These are phyloP conservation scores for Zizania latifolia DNA, from an alignment of 176 grass and related monocot species.

Conservation along the genomic window DNA sequence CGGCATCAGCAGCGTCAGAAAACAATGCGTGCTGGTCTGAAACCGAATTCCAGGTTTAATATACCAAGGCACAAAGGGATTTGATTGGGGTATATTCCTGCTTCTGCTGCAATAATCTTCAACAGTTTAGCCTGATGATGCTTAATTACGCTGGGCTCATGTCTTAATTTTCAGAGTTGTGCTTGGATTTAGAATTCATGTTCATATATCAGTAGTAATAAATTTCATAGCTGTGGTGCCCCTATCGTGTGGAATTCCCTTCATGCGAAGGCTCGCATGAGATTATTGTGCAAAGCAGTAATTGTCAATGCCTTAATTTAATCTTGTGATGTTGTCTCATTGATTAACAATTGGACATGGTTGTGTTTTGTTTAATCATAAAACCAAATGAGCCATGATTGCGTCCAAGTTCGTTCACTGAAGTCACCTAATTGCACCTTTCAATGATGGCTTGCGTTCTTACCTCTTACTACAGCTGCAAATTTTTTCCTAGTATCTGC, in stretches of 20 bases:
- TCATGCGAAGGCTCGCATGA: conserved; percentile 20
- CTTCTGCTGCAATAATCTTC: conserved; percentile 12
- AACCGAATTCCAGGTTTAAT: conserved; percentile 26
- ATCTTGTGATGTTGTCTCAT: conserved; percentile 8
- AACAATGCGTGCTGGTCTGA: conserved; percentile 16
- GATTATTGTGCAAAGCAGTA: conserved; percentile 15
- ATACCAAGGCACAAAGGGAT: conserved; percentile 11
- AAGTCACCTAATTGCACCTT: not conserved
- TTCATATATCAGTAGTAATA: not conserved
- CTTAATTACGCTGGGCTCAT: conserved; percentile 1
- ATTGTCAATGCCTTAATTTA: conserved; percentile 34
- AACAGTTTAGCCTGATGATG: conserved; percentile 25
- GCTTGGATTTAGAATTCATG: conserved; percentile 16
- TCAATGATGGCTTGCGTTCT: not conserved
- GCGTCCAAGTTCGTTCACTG: conserved; percentile 8
- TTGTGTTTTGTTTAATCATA: conserved; percentile 20
- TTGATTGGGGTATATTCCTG: conserved; percentile 42
- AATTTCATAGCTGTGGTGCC: conserved; percentile 4
- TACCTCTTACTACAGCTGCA: not conserved
- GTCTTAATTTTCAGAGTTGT: conserved; percentile 15
- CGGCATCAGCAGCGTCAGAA: conserved; percentile 33
- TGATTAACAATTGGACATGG: conserved; percentile 19
- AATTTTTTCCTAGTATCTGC: not conserved
- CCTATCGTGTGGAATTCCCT: not conserved
- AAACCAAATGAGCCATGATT: conserved; percentile 1